Percentiles rank a stretch among this genome's conserved stretches.
phyloP scores from a whole-genome alignment of 768 basidiomycete genomes.

The Suillus subalutaceus region DNA sequence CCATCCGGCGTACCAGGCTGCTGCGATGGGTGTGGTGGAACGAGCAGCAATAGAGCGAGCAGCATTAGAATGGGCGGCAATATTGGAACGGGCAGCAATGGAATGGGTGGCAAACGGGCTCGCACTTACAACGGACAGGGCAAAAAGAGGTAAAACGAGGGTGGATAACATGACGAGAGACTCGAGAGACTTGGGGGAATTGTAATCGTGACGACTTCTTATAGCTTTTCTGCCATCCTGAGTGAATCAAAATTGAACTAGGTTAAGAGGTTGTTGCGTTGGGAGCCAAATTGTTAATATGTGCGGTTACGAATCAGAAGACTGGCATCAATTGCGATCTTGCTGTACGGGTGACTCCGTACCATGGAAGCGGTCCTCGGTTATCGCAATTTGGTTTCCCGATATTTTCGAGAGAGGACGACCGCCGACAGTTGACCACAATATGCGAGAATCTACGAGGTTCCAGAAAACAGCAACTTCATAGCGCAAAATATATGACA shows the following conservation, averaged over 20 bases:
- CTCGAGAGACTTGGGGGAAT: neutral
- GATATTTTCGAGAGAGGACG: neutral
- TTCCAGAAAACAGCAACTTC: neutral
- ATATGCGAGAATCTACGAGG: neutral
- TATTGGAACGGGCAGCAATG: neutral
- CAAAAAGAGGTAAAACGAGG: conserved; percentile 6
- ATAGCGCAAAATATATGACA: neutral
- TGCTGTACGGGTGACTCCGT: neutral
- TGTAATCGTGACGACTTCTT: neutral
- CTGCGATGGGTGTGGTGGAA: conserved; percentile 36
- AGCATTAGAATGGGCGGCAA: neutral
- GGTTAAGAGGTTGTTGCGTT: neutral
- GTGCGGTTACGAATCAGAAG: neutral
- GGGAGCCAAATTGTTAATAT: neutral
- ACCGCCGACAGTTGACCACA: neutral
- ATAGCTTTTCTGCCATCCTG: neutral
- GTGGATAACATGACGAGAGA: neutral
- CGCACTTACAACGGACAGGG: conserved; percentile 7
- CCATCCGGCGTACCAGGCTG: conserved; percentile 70
- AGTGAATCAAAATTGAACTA: neutral
- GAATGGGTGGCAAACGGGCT: neutral
- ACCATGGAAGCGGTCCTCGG: conserved; percentile 15
- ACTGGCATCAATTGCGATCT: neutral
- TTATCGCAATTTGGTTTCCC: neutral
- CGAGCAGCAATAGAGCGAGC: neutral